A percentile compares a stretch with the other conserved stretches of the same genome.
These are phyloP conservation scores for Suhomyces panamericanus DNA, from an alignment of 1,139 yeast species.

Conservation along the genomic window DNA sequence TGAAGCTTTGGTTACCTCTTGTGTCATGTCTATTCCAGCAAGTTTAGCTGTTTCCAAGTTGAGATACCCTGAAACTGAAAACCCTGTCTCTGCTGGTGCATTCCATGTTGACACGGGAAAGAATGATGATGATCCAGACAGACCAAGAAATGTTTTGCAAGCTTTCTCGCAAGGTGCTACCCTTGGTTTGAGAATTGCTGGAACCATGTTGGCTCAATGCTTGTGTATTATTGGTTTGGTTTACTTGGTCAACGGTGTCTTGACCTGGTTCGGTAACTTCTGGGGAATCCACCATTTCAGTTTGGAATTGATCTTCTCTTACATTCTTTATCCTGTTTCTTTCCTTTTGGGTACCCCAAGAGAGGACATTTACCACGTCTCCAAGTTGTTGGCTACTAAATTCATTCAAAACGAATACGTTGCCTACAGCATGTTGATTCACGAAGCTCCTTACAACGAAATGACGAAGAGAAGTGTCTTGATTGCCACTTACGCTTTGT, in stretches of 20 bases:
- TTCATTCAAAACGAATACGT: constrained; percentile 66
- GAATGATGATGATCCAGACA: constrained; percentile 37
- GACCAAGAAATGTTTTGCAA: constrained; percentile 59
- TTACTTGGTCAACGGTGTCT: constrained; percentile 56
- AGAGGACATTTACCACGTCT: constrained; percentile 51
- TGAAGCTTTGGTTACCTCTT: constrained; percentile 64
- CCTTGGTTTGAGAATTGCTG: constrained; percentile 60
- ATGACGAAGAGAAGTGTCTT: constrained; percentile 56
- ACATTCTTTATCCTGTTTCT: constrained; percentile 60
- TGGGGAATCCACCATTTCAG: constrained; percentile 58
- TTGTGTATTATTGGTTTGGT: constrained; percentile 65
- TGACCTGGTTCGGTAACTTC: constrained; percentile 65
- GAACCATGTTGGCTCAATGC: constrained; percentile 60
- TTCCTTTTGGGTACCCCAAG: constrained; percentile 65
- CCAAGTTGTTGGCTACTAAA: constrained; percentile 57
- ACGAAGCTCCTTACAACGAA: constrained; percentile 45
- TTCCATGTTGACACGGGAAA: constrained; percentile 21
- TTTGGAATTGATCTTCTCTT: constrained; percentile 58
- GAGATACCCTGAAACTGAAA: constrained; percentile 63
- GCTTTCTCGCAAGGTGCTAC: constrained; percentile 66
- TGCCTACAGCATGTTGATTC: constrained; percentile 50
- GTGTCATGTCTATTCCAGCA: constrained; percentile 74
- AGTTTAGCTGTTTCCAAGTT: constrained; percentile 64
- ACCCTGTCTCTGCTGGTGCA: constrained; percentile 52
- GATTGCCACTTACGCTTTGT: constrained; percentile 63